phyloP scores from a whole-genome alignment of 108 stramenopile genomes.

The Epipyxis sp. region DNA sequence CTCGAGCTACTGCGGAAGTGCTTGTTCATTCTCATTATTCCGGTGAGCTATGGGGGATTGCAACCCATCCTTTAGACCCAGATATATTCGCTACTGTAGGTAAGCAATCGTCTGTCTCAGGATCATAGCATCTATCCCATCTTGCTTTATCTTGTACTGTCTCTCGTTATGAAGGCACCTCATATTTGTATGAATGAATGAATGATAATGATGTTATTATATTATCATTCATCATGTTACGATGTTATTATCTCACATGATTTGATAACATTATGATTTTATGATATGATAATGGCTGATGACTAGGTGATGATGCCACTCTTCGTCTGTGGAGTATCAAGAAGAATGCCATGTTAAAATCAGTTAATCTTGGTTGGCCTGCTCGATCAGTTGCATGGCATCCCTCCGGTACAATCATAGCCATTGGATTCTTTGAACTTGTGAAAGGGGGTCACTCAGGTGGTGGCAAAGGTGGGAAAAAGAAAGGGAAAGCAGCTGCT shows the following conservation, averaged over 20 bases:
- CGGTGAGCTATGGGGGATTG: conserved; percentile 52
- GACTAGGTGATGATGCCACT: conserved; percentile 60
- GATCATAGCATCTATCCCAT: too few relatives aligned
- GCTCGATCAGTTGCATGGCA: conserved; percentile 54
- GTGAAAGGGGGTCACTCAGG: neutral
- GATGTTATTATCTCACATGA: too few relatives aligned
- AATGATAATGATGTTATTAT: too few relatives aligned
- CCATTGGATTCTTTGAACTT: conserved; percentile 53
- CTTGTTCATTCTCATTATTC: conserved; percentile 50
- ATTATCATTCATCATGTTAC: too few relatives aligned
- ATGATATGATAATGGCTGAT: too few relatives aligned
- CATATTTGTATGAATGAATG: too few relatives aligned
- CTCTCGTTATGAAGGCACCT: too few relatives aligned
- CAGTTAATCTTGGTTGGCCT: neutral
- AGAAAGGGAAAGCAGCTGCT: neutral
- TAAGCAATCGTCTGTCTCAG: too few relatives aligned
- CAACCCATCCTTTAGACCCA: conserved; percentile 50
- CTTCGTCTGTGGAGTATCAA: conserved; percentile 63
- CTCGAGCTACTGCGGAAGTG: neutral
- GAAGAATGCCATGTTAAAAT: conserved; percentile 28
- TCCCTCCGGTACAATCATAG: conserved; percentile 46
- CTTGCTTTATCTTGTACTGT: too few relatives aligned
- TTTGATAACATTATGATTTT: too few relatives aligned
- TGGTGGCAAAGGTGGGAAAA: neutral
- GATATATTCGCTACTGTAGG: conserved; percentile 62